Conservation (phyloP, 805 yeast genomes). For the Ogataea allantospora region DNA sequence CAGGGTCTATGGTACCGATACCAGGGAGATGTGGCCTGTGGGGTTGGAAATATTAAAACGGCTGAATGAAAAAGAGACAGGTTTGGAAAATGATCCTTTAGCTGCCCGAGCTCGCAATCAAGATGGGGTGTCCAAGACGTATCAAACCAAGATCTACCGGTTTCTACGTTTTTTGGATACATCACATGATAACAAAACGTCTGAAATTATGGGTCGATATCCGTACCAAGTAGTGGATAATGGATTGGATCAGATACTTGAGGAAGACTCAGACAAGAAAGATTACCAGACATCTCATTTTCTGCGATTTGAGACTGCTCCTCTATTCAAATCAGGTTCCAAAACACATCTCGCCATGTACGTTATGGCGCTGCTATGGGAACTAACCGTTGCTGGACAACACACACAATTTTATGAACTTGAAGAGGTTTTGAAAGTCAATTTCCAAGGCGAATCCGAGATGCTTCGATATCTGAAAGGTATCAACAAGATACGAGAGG, state of each 20-base stretch:
- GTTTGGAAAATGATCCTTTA: constrained; percentile 1
- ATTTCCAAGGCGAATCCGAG: constrained; percentile 47
- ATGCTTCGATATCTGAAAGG: constrained; percentile 37
- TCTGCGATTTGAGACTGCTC: constrained; percentile 14
- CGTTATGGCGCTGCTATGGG: constrained; percentile 42
- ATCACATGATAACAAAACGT: constrained; percentile 12
- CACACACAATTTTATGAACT: constrained; percentile 35
- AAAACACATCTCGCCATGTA: constrained; percentile 40
- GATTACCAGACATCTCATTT: constrained; percentile 11
- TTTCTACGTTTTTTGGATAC: constrained; percentile 20
- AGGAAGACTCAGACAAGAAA: constrained; percentile 10
- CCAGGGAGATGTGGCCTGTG: constrained; percentile 60
- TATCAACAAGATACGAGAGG: constrained; percentile 23
- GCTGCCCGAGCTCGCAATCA: constrained; percentile 2
- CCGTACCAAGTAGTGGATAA: constrained; percentile 23
- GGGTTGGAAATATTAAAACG: constrained; percentile 53
- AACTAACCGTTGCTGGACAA: constrained; percentile 36
- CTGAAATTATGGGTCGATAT: constrained; percentile 14
- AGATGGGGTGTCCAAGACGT: constrained; percentile 6
- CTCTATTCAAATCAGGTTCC: constrained; percentile 33
- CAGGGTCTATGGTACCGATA: constrained; percentile 48
- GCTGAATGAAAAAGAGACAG: constrained; percentile 23
- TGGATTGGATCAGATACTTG: constrained; percentile 9
- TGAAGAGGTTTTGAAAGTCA: constrained; percentile 38
- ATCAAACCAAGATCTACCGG: constrained; percentile 17